Evolutionary conservation across 495 filamentous ascomycete genomes (phyloP).

Genomic region (Neurospora discreta): DNA sequence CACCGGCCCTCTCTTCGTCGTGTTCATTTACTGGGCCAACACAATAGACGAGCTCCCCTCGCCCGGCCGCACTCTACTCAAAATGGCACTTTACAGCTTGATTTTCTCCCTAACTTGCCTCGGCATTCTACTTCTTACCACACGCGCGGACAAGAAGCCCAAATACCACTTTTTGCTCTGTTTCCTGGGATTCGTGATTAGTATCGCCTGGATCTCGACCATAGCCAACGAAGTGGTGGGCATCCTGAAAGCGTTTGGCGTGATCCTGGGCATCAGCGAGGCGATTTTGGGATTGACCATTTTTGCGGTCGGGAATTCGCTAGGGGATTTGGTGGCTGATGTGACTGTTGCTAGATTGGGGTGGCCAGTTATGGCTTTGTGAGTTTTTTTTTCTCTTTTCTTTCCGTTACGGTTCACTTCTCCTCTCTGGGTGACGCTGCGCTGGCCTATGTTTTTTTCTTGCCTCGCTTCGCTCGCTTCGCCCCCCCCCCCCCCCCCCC

Average conservation of each 20-base stretch:
- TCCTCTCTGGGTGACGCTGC: neutral
- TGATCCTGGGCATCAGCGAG: conserved; percentile 87
- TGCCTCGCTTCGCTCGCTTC: no score
- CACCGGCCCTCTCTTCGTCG: conserved; percentile 75
- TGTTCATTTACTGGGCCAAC: conserved; percentile 67
- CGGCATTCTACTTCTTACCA: conserved; percentile 49
- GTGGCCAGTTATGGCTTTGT: conserved; percentile 93
- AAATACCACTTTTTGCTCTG: conserved; percentile 65
- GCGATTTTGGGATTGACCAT: conserved; percentile 92
- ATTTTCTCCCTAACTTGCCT: conserved; percentile 57
- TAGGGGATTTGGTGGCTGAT: conserved; percentile 91
- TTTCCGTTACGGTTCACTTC: no score
- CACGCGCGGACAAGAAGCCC: conserved; percentile 45
- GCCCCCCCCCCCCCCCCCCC: no score
- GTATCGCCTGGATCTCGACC: conserved; percentile 90
- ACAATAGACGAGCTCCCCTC: conserved; percentile 38
- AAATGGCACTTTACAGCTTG: conserved; percentile 56
- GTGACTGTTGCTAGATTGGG: conserved; percentile 87
- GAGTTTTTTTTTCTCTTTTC: conserved; percentile 17
- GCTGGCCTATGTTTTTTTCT: no score
- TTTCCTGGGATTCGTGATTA: conserved; percentile 83
- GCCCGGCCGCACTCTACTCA: conserved; percentile 35
- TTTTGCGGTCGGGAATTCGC: conserved; percentile 91
- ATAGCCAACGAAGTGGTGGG: conserved; percentile 95
- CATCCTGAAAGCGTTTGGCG: conserved; percentile 85